Evolutionary conservation across 2,329 filamentous ascomycete species (phyloP).

Genomic region (Pseudogymnoascus sp.): DNA sequence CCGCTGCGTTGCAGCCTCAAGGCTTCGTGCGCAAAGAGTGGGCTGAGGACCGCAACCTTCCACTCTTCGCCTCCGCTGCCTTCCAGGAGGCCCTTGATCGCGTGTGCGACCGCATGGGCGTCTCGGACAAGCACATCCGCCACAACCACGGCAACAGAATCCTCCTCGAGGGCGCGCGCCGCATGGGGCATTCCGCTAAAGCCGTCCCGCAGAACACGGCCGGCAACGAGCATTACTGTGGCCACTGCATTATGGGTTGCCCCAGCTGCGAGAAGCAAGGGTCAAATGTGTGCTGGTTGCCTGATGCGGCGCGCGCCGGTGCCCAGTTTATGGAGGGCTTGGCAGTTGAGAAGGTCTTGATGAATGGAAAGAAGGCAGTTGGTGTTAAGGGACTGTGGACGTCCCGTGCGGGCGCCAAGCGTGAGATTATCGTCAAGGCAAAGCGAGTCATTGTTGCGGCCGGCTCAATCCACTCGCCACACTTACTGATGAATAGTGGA

Average conservation of each 20-base stretch:
- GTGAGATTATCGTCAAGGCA: slow-evolving; percentile 65
- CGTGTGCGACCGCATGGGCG: slow-evolving; percentile 74
- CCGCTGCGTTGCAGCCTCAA: slow-evolving; percentile 57
- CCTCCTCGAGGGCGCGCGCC: slow-evolving; percentile 67
- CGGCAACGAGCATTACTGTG: slow-evolving; percentile 66
- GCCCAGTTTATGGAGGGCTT: slow-evolving; percentile 82
- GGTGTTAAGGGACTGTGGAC: slow-evolving; percentile 72
- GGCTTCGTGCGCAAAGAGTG: slow-evolving; percentile 74
- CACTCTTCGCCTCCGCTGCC: slow-evolving; percentile 64
- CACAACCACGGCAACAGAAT: slow-evolving; percentile 68
- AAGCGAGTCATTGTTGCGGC: slow-evolving; percentile 74
- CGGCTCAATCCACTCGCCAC: slow-evolving; percentile 69
- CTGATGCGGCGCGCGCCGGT: slow-evolving; percentile 69
- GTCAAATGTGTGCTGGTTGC: slow-evolving; percentile 67
- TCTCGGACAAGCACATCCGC: slow-evolving; percentile 54
- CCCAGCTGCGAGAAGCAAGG: slow-evolving; percentile 69
- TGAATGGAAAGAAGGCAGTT: slow-evolving; percentile 54
- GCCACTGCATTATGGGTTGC: slow-evolving; percentile 54
- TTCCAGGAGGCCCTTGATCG: slow-evolving; percentile 76
- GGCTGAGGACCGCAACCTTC: slow-evolving; percentile 57
- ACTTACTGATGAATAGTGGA: slow-evolving; percentile 70
- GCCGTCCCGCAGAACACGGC: slow-evolving; percentile 74
- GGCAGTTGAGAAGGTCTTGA: slow-evolving; percentile 61
- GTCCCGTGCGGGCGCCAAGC: slow-evolving; percentile 53
- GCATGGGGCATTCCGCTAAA: slow-evolving; percentile 64